Base-by-base conservation (phyloP, 805 yeast species). In the Wickerhamiella spandovensis region DNA sequence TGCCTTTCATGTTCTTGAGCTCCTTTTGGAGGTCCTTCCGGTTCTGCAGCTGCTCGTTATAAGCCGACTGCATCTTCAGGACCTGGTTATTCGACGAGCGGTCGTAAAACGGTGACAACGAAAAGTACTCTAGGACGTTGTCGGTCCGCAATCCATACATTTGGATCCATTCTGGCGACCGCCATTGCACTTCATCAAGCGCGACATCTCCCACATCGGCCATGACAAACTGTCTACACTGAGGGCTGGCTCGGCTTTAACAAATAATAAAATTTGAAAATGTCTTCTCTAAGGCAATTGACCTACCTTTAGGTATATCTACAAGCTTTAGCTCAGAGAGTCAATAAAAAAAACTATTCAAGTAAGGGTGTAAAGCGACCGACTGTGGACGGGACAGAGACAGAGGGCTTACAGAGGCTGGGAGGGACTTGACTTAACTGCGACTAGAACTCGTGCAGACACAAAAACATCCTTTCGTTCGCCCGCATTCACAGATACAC, bases 141-240 rank as follows among this genome's bases (percentile, higher is more conserved):
- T 81, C 95, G 0, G 95, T 84, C 44, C 88, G 74, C 22, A 92
- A 75, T 5, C 70, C 97, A 63, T 80, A 81, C 48, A 81, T 77
- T 63, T 88, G 95, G 55, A 92, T 87, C 94, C 96, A 92, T 65
- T 92, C 98, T 0, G 98, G 97, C 3, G 92, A 82, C 56, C 89
- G 78, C 98, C 98, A 92, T 64, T 89, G 97, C 42, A 92, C 74
- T 60, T 90, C 97, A 62, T 89, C 97, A 24, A 89, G 70, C 28
- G 56, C 58, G 25, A 58, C 57, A 10, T 32, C 39, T 5, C 20
- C 39, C 39, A 35, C 20, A 7, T 35, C 39, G 13, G 39, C 20
- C 39, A 35, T 35, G 7, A 35, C 39, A 35, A 35, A 35, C 15
- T 9, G 39, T 15, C 20, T 7, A 35, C 20, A 18, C 7, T n/a